Evolutionary conservation across 345 rosid species (phyloP), one percentile per base, ranked within the genome.

Genomic region (Chamaenerion angustifolium): DNA sequence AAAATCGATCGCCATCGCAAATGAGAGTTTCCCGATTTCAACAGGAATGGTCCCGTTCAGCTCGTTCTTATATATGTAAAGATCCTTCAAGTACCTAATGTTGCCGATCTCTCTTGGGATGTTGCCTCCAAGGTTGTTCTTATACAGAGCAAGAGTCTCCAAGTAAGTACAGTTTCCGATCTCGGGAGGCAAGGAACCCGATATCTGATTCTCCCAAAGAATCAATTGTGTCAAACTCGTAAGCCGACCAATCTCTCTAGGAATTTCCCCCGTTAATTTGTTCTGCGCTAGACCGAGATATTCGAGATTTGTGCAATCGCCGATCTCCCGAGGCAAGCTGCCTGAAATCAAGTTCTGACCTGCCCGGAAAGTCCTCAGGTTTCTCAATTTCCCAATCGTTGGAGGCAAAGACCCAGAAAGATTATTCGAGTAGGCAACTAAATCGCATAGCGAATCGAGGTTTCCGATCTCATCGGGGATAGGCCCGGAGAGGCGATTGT

Each of bases 261-360:
- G 94, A 58, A 89, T 51, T 41, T 72, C 75, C 10, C 88, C 88
- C 1, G 68, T 61, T 44, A 89, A 45, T 57, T 61, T 57, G 52
- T 85, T 89, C 59, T 89, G 97, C 10, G 95, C 97, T 44, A 89
- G 88, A 65, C 97, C 95, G 46, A 89, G 82, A 71, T 70, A 57
- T 60, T 56, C 61, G 71, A 89, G 67, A 59, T 66, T 74, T 69
- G 61, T 60, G 59, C 97, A 89, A 42, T 65, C 73, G 27, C 85
- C 90, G 14, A 85, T 72, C 73, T 74, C 83, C 2, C 77, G 35
- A 31, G 97, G 97, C 45, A 85, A 68, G 60, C 79, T 74, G 52
- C 95, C 97, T 3, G 97, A 74, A 46, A 89, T 72, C 74, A 79
- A 54, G 61, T 89, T 89, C 81, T 89, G 85, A 11, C 95, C 95